Evolutionary conservation across 108 stramenopile species (phyloP).

Genomic region (Fragilaria crotonensis): DNA sequence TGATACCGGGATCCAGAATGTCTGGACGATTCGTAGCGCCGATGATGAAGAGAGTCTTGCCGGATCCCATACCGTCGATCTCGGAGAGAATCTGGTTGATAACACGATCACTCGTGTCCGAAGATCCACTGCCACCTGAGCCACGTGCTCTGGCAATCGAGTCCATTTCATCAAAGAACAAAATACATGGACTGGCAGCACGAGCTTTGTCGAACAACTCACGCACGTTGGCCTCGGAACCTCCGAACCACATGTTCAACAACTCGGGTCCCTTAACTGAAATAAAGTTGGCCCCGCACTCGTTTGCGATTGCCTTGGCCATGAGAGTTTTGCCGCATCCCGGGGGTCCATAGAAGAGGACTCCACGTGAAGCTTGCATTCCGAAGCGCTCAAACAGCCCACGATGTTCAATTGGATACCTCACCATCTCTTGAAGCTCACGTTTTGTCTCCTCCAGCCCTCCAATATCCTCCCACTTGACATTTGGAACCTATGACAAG

Average conservation of each 20-base stretch:
- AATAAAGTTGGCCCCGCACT: slow-evolving; percentile 99
- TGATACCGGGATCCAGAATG: slow-evolving; percentile 97
- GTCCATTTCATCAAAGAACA: slow-evolving; percentile 99
- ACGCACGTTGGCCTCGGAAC: slow-evolving; percentile 98
- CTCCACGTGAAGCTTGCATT: slow-evolving; percentile 93
- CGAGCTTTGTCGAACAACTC: slow-evolving; percentile 99
- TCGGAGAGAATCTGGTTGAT: slow-evolving; percentile 99
- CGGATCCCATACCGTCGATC: slow-evolving; percentile 96
- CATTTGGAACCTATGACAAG: slow-evolving; percentile 79
- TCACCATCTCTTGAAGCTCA: slow-evolving; percentile 97
- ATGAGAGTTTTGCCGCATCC: slow-evolving; percentile 98
- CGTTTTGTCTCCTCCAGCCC: slow-evolving; percentile 98
- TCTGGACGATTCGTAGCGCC: slow-evolving; percentile 99
- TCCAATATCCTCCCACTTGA: slow-evolving; percentile 98
- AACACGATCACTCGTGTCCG: slow-evolving; percentile 97
- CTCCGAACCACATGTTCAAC: slow-evolving; percentile 98
- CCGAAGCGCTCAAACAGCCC: slow-evolving; percentile 96
- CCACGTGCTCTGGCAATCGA: slow-evolving; percentile 98
- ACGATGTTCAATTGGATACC: slow-evolving; percentile 97
- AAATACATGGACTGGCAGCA: slow-evolving; percentile 97
- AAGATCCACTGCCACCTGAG: slow-evolving; percentile 78
- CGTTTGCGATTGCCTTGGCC: slow-evolving; percentile 99
- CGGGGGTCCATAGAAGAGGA: slow-evolving; percentile 98
- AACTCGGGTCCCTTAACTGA: slow-evolving; percentile 99
- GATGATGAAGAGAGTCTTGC: slow-evolving; percentile 98